Evolutionary conservation across 495 filamentous ascomycete species (phyloP).

Genomic region (Aspergillus avenaceus): DNA sequence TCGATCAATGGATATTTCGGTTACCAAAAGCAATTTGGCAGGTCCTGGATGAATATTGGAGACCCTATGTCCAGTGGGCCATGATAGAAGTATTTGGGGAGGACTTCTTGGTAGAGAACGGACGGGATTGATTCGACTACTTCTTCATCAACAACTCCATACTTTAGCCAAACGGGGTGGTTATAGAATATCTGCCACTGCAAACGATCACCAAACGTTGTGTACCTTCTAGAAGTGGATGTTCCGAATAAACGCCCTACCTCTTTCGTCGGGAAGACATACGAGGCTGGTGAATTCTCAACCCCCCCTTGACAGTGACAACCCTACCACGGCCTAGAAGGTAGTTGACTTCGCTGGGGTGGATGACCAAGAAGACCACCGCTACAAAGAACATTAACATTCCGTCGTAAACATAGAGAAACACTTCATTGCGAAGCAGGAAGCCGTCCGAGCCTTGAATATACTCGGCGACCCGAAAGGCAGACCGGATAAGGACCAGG

Average conservation of each 20-base stretch:
- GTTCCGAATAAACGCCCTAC: not conserved
- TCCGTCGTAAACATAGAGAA: conserved; percentile 61
- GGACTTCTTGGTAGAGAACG: conserved; percentile 7
- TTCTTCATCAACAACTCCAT: not conserved
- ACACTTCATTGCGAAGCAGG: conserved; percentile 52
- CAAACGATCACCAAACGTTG: no score
- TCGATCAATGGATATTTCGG: conserved; percentile 40
- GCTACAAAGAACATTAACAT: conserved; percentile 53
- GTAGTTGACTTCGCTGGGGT: conserved; percentile 27
- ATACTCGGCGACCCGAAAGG: conserved; percentile 63
- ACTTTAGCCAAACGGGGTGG: no score
- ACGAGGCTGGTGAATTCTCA: conserved; percentile 10
- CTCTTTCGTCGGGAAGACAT: conserved; percentile 4
- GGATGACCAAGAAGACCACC: conserved; percentile 42
- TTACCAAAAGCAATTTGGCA: conserved; percentile 35
- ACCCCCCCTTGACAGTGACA: conserved; percentile 18
- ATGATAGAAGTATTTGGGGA: conserved; percentile 33
- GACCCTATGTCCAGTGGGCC: conserved; percentile 28
- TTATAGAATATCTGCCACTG: not conserved
- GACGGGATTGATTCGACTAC: not conserved
- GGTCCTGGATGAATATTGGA: conserved; percentile 35
- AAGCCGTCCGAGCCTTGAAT: conserved; percentile 49
- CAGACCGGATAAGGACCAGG: conserved; percentile 56
- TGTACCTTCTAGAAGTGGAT: no score
- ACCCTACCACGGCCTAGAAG: conserved; percentile 16